phyloP scores from a whole-genome alignment of 2,329 filamentous ascomycete genomes.

The Colletotrichum sp. region DNA sequence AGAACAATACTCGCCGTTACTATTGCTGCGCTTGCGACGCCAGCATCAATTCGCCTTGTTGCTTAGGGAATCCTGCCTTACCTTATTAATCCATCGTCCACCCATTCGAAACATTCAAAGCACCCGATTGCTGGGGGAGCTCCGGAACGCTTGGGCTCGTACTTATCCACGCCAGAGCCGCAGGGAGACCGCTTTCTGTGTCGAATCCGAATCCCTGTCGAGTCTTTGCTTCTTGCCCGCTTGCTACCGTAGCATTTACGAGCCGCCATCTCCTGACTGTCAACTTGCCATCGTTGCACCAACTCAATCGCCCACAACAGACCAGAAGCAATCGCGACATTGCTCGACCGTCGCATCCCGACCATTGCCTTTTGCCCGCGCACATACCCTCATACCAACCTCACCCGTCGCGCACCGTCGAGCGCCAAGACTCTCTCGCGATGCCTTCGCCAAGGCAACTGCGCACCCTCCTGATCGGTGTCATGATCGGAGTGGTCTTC shows the following conservation, averaged over 20 bases:
- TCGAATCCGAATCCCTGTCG: not conserved
- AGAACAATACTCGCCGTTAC: not conserved
- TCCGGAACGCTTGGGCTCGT: slow-evolving; percentile 16
- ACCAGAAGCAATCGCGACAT: not conserved
- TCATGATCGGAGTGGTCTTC: slow-evolving; percentile 68
- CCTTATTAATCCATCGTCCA: not conserved
- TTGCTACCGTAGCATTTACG: not conserved
- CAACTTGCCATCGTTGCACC: not conserved
- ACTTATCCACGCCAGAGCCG: not conserved
- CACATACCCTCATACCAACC: not conserved
- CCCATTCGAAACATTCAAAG: slow-evolving; percentile 8
- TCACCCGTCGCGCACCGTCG: not conserved
- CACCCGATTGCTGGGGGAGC: slow-evolving; percentile 12
- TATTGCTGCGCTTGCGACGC: not conserved
- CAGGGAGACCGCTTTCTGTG: not conserved
- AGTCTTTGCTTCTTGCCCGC: not conserved
- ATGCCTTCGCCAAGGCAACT: slow-evolving; percentile 77
- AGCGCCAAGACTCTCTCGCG: slow-evolving; percentile 8
- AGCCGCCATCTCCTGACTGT: not conserved
- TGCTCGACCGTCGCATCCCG: not conserved
- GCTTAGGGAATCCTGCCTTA: not conserved
- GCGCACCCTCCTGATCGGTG: slow-evolving; percentile 68
- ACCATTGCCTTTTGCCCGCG: not conserved
- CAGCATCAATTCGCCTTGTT: not conserved
- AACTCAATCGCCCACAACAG: not conserved